A percentile compares a stretch with the other conserved stretches of the same genome.
These are phyloP conservation scores for Lentinula guzmanii DNA, from an alignment of 768 basidiomycete genomes.

Conservation along the genomic window DNA sequence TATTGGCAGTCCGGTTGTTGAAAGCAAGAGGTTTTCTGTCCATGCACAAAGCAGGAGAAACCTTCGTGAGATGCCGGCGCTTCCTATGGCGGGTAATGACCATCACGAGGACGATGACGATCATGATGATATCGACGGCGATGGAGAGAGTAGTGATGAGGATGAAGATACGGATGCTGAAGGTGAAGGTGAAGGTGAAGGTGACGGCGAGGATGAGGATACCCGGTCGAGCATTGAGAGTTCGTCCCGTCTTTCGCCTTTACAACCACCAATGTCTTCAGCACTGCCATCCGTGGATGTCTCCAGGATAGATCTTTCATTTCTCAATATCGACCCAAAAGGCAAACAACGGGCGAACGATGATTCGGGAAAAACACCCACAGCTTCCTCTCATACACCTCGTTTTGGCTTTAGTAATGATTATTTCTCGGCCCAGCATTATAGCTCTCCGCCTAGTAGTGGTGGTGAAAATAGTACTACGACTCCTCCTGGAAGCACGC, in stretches of 20 bases:
- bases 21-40: not conserved
- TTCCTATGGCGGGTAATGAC: slow-evolving; percentile 32
- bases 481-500: not conserved
- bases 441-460: not conserved
- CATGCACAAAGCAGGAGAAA: slow-evolving; percentile 21
- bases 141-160: slow-evolving; percentile 27
- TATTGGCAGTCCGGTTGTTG: slow-evolving; percentile 11
- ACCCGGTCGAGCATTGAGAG: slow-evolving; percentile 2
- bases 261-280: not conserved
- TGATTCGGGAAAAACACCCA: slow-evolving; percentile 5
- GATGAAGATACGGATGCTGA: slow-evolving; percentile 24
- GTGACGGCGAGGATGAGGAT: slow-evolving; percentile 15
- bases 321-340: not conserved
- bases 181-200: slow-evolving; percentile 12
- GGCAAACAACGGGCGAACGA: slow-evolving; percentile 8
- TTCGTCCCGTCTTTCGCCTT: not conserved
- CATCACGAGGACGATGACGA: slow-evolving; percentile 20
- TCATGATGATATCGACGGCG: slow-evolving; percentile 26
- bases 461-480: not conserved
- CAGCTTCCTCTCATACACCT: slow-evolving; percentile 1
- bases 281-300: slow-evolving; percentile 1
- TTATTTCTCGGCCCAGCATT: not conserved
- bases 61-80: slow-evolving; percentile 49
- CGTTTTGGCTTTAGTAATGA: not conserved
- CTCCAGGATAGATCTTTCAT: slow-evolving; percentile 4